phyloP scores from a whole-genome alignment of 73 alveolate species.

The Paramecium pentaurelia region DNA sequence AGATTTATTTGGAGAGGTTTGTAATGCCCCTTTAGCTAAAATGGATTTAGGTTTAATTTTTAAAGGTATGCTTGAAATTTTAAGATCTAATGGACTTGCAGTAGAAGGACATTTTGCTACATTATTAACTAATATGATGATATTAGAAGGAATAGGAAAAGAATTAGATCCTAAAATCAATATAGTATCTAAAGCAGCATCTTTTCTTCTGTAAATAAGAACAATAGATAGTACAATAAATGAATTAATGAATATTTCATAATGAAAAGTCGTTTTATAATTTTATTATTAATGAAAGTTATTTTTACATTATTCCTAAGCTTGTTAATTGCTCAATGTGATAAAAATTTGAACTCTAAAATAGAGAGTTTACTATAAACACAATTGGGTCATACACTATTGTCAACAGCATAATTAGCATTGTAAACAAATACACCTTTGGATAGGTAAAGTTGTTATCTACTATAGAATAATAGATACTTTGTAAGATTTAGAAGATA shows the following conservation, averaged over 20 bases:
- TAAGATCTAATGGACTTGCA: background rate
- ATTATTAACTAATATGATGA: slow-evolving; percentile 30
- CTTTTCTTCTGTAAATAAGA: background rate
- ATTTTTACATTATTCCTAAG: background rate
- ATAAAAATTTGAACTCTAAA: background rate
- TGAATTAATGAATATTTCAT: background rate
- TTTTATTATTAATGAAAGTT: slow-evolving; percentile 14
- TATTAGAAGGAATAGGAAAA: slow-evolving; percentile 3
- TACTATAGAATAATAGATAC: slow-evolving; percentile 31
- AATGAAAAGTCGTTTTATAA: slow-evolving; percentile 29
- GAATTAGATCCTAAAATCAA: background rate
- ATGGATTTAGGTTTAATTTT: slow-evolving; percentile 23
- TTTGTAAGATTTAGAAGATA: slow-evolving; percentile 14
- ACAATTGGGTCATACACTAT: background rate
- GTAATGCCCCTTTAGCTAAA: background rate
- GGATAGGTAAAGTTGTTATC: slow-evolving; percentile 4
- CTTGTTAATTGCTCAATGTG: background rate
- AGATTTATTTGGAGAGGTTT: background rate
- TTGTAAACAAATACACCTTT: background rate
- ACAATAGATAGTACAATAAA: background rate
- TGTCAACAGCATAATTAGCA: background rate
- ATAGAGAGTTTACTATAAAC: background rate
- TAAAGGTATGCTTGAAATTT: slow-evolving; percentile 36
- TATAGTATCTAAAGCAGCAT: slow-evolving; percentile 4
- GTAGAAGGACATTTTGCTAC: slow-evolving; percentile 47